Evolutionary conservation across 805 yeast species (phyloP).

Genomic region (Yamadazyma sp.): DNA sequence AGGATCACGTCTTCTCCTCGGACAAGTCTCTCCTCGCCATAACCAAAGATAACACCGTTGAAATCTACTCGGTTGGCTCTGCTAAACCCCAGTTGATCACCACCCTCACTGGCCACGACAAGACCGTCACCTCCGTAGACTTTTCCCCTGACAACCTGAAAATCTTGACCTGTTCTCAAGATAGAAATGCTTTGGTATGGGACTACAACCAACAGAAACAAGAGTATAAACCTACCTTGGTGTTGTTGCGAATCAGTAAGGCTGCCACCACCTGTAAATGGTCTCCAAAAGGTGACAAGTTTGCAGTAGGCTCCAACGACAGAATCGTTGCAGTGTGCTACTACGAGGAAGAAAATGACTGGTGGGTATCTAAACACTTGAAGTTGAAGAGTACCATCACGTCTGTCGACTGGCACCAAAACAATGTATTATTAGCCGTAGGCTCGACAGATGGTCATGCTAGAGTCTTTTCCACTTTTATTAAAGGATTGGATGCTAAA

Average conservation of each 20-base stretch:
- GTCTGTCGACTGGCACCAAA: constrained; percentile 89
- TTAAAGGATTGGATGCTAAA: constrained; percentile 84
- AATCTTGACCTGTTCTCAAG: constrained; percentile 96
- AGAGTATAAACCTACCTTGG: constrained; percentile 80
- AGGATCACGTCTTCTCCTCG: constrained; percentile 84
- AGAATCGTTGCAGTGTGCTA: constrained; percentile 93
- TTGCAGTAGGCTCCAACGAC: constrained; percentile 97
- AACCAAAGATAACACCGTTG: constrained; percentile 75
- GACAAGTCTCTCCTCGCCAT: constrained; percentile 70
- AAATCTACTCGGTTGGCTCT: constrained; percentile 60
- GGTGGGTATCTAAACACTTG: constrained; percentile 99
- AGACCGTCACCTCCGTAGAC: constrained; percentile 92
- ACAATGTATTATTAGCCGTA: constrained; percentile 79
- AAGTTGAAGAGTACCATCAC: constrained; percentile 85
- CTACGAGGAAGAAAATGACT: constrained; percentile 92
- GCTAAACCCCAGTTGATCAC: constrained; percentile 61
- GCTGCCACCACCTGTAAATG: constrained; percentile 94
- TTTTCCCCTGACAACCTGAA: constrained; percentile 76
- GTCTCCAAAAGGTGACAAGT: constrained; percentile 94
- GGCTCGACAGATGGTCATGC: constrained; percentile 64
- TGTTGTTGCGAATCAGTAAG: constrained; percentile 85
- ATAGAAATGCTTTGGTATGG: constrained; percentile 97
- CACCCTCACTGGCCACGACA: constrained; percentile 80
- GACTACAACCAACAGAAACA: constrained; percentile 61
- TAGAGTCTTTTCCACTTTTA: constrained; percentile 53